Conservation (phyloP, 2,329 filamentous ascomycete species). For the Podosphaera xanthii region DNA sequence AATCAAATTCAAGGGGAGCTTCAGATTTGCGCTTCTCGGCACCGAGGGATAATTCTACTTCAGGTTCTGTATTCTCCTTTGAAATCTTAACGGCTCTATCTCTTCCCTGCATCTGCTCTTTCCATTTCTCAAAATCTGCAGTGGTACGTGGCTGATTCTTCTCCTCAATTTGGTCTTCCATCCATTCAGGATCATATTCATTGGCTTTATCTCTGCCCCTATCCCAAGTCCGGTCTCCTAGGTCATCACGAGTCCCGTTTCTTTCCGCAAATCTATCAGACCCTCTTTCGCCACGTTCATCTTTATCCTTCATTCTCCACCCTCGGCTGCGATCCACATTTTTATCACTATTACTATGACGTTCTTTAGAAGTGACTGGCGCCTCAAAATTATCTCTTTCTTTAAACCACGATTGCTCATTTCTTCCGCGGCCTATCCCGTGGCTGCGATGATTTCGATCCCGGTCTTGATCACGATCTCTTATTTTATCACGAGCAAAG, state of each 20-base stretch:
- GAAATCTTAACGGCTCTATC: constrained; percentile 12
- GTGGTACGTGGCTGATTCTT: constrained; percentile 52
- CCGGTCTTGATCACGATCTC: constrained; percentile 25
- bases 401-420: constrained; percentile 52
- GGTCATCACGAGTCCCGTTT: constrained; percentile 15
- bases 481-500: constrained; percentile 26
- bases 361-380: constrained; percentile 12
- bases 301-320: constrained; percentile 21
- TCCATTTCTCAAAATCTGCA: constrained; percentile 87
- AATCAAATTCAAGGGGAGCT: constrained; percentile 33
- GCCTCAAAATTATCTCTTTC: constrained; percentile 23
- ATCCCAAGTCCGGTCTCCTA: constrained; percentile 12
- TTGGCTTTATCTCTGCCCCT: constrained; percentile 28
- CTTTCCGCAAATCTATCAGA: background rate
- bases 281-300: constrained; percentile 10
- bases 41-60: constrained; percentile 7
- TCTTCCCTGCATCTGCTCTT: constrained; percentile 46
- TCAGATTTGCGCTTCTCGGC: constrained; percentile 30
- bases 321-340: constrained; percentile 15
- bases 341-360: constrained; percentile 16
- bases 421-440: constrained; percentile 38
- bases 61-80: constrained; percentile 18
- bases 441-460: constrained; percentile 35
- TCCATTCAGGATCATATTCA: constrained; percentile 79
- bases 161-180: constrained; percentile 52